Evolutionary conservation across 2,329 filamentous ascomycete genomes (phyloP), one percentile per base, ranked within the genome.

Genomic region (Xylariaceae sp.): DNA sequence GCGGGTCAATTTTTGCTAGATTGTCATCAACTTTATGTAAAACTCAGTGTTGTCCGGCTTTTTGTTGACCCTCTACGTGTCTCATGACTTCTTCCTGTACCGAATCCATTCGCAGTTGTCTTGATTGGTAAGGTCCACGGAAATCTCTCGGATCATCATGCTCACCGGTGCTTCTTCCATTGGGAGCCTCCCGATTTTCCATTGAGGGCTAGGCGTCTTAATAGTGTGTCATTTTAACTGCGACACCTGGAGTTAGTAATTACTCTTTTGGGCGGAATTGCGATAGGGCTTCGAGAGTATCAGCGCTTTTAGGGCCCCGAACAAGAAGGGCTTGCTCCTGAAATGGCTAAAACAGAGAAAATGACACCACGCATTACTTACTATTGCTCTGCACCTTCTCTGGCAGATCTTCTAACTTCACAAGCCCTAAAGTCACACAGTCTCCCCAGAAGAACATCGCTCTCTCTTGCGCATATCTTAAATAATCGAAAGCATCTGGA

Each of bases 371-470:
- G 20, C 94, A 81, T 57, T 82, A 74, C 78, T 93, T 95, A 55
- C 95, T 68, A 67, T 79, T 81, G 44, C 73, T 69, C 61, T 80
- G 75, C 66, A 96, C 66, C n/a, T 78, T 77, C 60, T 82, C 79
- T 0, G 92, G 91, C 60, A 99, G 73, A 20, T 97, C 91, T 62
- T 92, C 87, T 57, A 79, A 72, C 68, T 81, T 84, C 32, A 94
- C 79, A 32, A 99, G 73, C 0, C 92, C 92, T 72, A 96, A 73
- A 50, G 81, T 76, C 50, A 97, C 76, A 46, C 91, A 86, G 74
- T 99, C 94, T 1, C 92, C 92, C 89, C 93, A 95, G 75, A 99
- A 94, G 73, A 97, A 94, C 75, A 94, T 79, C 0, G 91, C 92
- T 11, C 94, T 81, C 61, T 97, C 90, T 73, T 96, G 91, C 6